Conservation (phyloP, 1,284 basidiomycete species). For the Coriolopsis trogii region DNA sequence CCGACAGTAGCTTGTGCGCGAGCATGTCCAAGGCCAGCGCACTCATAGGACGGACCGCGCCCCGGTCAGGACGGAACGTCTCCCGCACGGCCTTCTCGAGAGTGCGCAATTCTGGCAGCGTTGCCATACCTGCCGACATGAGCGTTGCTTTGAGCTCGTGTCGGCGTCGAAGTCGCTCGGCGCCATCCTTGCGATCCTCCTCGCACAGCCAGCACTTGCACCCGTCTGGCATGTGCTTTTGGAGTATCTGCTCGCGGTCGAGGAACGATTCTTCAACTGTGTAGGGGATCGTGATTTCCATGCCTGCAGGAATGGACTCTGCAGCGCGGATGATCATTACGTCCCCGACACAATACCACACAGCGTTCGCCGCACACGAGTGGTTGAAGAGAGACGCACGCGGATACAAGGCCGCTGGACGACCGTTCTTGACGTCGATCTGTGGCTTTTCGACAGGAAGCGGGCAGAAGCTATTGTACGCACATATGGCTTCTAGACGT, state of each 20-base stretch:
- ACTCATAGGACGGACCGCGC: slow-evolving; percentile 13
- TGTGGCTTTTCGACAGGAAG: slow-evolving; percentile 11
- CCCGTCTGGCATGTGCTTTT: slow-evolving; percentile 16
- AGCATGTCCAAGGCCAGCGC: slow-evolving; percentile 18
- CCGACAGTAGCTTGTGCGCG: slow-evolving; percentile 15
- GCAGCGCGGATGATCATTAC: slow-evolving; percentile 28
- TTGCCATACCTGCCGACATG: background rate
- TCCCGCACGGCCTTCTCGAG: slow-evolving; percentile 15
- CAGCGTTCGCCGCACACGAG: slow-evolving; percentile 31
- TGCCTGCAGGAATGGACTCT: slow-evolving; percentile 12
- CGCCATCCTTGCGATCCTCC: slow-evolving; percentile 24
- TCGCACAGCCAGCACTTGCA: slow-evolving; percentile 25
- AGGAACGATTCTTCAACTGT: slow-evolving; percentile 17
- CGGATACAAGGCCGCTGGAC: slow-evolving; percentile 30
- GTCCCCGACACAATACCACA: slow-evolving; percentile 26
- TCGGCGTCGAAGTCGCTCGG: slow-evolving; percentile 10
- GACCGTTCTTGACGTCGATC: background rate
- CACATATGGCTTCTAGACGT: slow-evolving; percentile 23
- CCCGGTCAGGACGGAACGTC: slow-evolving; percentile 12
- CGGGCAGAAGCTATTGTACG: slow-evolving; percentile 22
- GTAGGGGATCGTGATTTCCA: slow-evolving; percentile 25
- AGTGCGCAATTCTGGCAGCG: slow-evolving; percentile 8
- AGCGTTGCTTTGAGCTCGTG: slow-evolving; percentile 11
- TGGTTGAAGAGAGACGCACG: slow-evolving; percentile 37
- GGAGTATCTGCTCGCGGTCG: slow-evolving; percentile 15